Evolutionary conservation across 2,329 filamentous ascomycete genomes (phyloP), one percentile per base, ranked within the genome.

Genomic region (Endothia cerciana): DNA sequence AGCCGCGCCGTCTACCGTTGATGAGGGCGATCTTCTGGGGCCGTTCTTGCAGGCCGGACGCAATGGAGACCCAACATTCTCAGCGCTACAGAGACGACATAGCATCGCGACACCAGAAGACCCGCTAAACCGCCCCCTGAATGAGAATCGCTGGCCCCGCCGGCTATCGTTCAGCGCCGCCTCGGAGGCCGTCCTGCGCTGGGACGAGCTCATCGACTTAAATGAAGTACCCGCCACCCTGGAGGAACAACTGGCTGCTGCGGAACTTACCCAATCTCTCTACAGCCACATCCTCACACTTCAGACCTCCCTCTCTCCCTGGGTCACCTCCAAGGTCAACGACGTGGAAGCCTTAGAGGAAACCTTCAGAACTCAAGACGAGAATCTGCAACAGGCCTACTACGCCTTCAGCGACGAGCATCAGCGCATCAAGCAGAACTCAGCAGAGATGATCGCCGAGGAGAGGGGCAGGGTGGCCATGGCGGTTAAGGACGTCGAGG

Each of bases 161-260:
- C 86, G 90, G 53, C 82, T 94, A 69, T 93, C 91, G 4, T 94
- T 94, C 74, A 88, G 89, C 65, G 84, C 89, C 55, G 91, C 89
- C 1, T 90, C 92, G 77, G 89, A 93, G 67, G 90, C 88, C n/a
- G 79, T 94, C 8, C 78, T 93, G 1, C 81, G 79, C 19, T 93
- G 91, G 90, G 80, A 85, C 5, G 83, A 86, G 58, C 76, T 89
- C 33, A 75, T 81, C 4, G 78, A 80, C 63, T 68, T 83, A 1
- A 41, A 65, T 30, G 65, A 56, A 11, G 53, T 51, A 4, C 56
- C 67, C 25, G 38, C 28, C 30, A 74, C 72, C 4, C 70, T 80
- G 5, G 73, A 77, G 36, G 72, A 73, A 7, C 76, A 81, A 36
- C 72, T 73, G 25, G 70, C 79, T 19, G 71, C 78, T 45, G 77